Evolutionary conservation across 2,329 filamentous ascomycete species (phyloP).

Genomic region (Ampelomyces quisqualis): DNA sequence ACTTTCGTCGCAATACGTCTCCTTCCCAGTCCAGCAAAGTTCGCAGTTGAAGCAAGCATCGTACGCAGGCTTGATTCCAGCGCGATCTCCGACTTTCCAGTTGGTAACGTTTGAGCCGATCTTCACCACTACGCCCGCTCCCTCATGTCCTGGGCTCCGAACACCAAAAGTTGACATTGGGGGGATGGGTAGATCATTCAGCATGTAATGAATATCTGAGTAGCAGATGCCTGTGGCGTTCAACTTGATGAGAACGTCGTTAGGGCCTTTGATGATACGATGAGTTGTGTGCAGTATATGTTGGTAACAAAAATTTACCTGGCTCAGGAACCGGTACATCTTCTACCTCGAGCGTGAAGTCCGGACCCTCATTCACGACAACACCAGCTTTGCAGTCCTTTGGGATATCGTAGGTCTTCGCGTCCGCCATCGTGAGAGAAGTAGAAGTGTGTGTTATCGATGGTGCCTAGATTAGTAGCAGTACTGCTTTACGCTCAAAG

Average conservation of each 20-base stretch:
- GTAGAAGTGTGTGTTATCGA: not conserved
- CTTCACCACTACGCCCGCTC: slow-evolving; percentile 57
- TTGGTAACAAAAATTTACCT: slow-evolving; percentile 28
- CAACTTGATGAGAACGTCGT: slow-evolving; percentile 57
- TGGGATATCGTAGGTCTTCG: slow-evolving; percentile 38
- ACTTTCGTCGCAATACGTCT: slow-evolving; percentile 35
- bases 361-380: slow-evolving; percentile 51
- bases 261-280: slow-evolving; percentile 40
- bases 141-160: slow-evolving; percentile 55
- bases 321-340: slow-evolving; percentile 50
- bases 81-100: slow-evolving; percentile 41
- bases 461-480: not conserved
- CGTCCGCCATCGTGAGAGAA: not conserved
- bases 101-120: slow-evolving; percentile 54
- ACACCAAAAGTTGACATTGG: slow-evolving; percentile 42
- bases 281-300: not conserved
- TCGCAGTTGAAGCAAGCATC: slow-evolving; percentile 56
- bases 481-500: no score
- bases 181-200: slow-evolving; percentile 50
- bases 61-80: slow-evolving; percentile 47
- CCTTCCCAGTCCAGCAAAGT: slow-evolving; percentile 45
- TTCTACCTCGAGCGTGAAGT: slow-evolving; percentile 49
- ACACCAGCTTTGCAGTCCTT: slow-evolving; percentile 53
- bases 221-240: slow-evolving; percentile 60
- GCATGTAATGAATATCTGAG: slow-evolving; percentile 58